A percentile compares a stretch with the other conserved stretches of the same genome.
Conservation (phyloP, 495 filamentous ascomycete species). For the Talaromyces adpressus region DNA sequence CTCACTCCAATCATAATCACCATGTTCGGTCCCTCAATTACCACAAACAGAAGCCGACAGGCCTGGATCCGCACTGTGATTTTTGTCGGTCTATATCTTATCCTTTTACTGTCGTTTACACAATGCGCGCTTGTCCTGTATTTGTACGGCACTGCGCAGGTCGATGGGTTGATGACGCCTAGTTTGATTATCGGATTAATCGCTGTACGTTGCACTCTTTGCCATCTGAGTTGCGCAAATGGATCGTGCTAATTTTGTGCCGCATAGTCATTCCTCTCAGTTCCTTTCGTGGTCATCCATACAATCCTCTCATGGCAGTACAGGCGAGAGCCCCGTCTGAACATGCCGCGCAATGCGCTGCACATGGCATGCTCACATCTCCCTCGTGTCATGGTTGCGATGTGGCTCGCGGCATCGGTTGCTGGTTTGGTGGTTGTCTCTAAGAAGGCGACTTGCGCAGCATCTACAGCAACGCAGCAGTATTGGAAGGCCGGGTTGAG, state of each 20-base stretch:
- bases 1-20: neutral
- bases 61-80: slow-evolving; percentile 34
- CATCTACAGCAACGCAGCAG: slow-evolving; percentile 16
- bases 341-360: slow-evolving; percentile 26
- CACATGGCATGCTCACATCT: slow-evolving; percentile 34
- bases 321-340: slow-evolving; percentile 31
- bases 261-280: slow-evolving; percentile 30
- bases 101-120: slow-evolving; percentile 32
- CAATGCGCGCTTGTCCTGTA: slow-evolving; percentile 33
- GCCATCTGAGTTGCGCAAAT: no score
- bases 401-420: slow-evolving; percentile 36
- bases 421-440: slow-evolving; percentile 36
- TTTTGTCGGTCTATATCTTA: slow-evolving; percentile 32
- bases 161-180: slow-evolving; percentile 37
- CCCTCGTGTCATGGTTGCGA: slow-evolving; percentile 26
- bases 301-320: slow-evolving; percentile 41
- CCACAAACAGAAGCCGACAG: neutral
- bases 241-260: neutral
- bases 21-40: slow-evolving; percentile 4
- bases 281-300: slow-evolving; percentile 33
- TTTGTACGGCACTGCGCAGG: slow-evolving; percentile 28
- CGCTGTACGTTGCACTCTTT: no score
- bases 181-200: slow-evolving; percentile 32
- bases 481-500: slow-evolving; percentile 36
- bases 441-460: slow-evolving; percentile 31